Base-by-base conservation (phyloP, 177 flowering plant genomes). In the Vitis hybrid region DNA sequence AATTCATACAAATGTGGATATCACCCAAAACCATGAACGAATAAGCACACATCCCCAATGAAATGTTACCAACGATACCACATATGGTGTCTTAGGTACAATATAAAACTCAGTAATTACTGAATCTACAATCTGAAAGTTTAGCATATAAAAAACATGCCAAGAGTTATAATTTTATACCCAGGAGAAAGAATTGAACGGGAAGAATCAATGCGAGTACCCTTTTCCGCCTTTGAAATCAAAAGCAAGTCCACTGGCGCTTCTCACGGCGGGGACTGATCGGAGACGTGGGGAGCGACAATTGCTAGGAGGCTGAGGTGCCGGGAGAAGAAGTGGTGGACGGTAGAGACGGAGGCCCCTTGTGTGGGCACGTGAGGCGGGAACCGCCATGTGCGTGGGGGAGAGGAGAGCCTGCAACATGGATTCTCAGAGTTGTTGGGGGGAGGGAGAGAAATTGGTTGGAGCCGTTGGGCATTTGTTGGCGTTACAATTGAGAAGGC, bases 201-300 rank as follows among this genome's bases (percentile, higher is more conserved):
- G 14, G 17, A 53, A 22, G 4, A 15, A 0, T 38, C 5, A 31
- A 60, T 63, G 15, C 11, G 33, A 71, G 51, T 81, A 88, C 89
- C 89, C 86, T 79, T 77, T 77, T 54, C 89, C 85, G 55, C 75
- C 84, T 67, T 73, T 79, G 77, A 85, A 3, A 77, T 84, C 88
- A 76, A 83, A 78, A 51, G 87, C 68, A 13, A 24, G 65, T 11
- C 72, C 59, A 52, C 56, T 55, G 66, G 28, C 68, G 22, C 67
- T 64, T 59, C 67, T 80, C 33, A 33, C 58, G 18, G 64, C 57
- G 11, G 80, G 22, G 20, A 64, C 18, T 8, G 77, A 76, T 24
- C 71, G 83, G 53, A 70, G 60, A 59, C 38, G 65, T 10, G 70
- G 78, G 20, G 56, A 38, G 62, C 11, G 24, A 31, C 18, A 71